These are phyloP conservation scores for Corymbia calophylla DNA, from an alignment of 441 rosid genomes.

Conservation along the genomic window DNA sequence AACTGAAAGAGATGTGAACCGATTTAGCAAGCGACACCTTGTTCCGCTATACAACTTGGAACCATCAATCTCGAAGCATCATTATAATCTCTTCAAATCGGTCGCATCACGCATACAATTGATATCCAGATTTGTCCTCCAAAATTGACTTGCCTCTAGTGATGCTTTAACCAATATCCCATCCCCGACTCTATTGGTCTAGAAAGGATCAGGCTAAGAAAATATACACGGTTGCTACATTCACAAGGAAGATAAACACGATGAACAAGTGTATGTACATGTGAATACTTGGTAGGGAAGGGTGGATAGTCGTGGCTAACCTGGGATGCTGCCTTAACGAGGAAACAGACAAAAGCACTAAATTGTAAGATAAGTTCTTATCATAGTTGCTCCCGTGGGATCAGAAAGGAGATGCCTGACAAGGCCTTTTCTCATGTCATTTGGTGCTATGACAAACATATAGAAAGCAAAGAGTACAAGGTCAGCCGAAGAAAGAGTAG, in stretches of 20 bases:
- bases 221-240: neutral
- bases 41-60: neutral
- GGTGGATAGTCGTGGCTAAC: neutral
- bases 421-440: constrained; percentile 64
- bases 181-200: neutral
- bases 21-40: neutral
- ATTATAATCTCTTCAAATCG: neutral
- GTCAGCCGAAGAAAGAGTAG: constrained; percentile 77
- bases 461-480: constrained; percentile 66
- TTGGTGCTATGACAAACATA: constrained; percentile 84
- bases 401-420: constrained; percentile 81
- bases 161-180: neutral
- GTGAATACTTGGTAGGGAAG: neutral
- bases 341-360: constrained; percentile 8
- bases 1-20: neutral
- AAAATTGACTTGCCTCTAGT: neutral
- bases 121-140: neutral
- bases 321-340: neutral
- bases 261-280: neutral
- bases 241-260: neutral
- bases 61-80: neutral
- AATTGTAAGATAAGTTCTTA: constrained; percentile 62
- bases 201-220: neutral
- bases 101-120: neutral
- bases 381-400: constrained; percentile 89